Evolutionary conservation across 1,284 basidiomycete species (phyloP), one percentile per base, ranked within the genome.

Genomic region (Wallemia mellicola): DNA sequence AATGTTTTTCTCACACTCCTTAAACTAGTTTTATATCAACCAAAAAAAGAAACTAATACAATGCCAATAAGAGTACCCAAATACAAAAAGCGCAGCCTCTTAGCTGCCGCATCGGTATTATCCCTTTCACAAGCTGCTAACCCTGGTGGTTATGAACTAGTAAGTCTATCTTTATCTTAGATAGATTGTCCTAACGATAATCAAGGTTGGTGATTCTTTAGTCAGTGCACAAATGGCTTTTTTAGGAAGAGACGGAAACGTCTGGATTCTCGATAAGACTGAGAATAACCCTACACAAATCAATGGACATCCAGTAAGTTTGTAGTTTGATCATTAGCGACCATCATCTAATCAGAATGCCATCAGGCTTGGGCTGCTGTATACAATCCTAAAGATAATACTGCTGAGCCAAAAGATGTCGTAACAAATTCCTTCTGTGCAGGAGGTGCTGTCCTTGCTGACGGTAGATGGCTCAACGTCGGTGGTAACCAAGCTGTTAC

Each of bases 401-500:
- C 63, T 14, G 68, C 64, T 60, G 69, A 71, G 9, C 59, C 72
- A 2, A 74, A 91, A 81, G 80, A 82, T 60, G 75, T 92, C 54
- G 64, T 70, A 59, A 83, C 82, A 48, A 91, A 91, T 69, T 74
- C 78, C 15, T 92, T 92, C 73, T 89, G 83, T 62, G 72, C 72
- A 0, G 73, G 73, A 15, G 74, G 74, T 0, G 72, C 68, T 24
- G 70, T 71, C 2, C 65, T 75, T 28, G 73, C 73, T 5, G 74
- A 76, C 64, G 75, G 75, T 2, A 72, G 71, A 7, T 74, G 73
- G 74, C 62, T 72, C 22, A 72, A 71, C 60, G 54, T 72, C n/a
- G 82, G 79, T 61, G 81, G 80, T 14, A 87, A 87, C 67, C 79
- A 80, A 61, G 83, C 85, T 22, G 74, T 89, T 56, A 79, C 79